Base-by-base conservation (phyloP, 2,329 filamentous ascomycete species). In the Thielaviopsis euricoi region DNA sequence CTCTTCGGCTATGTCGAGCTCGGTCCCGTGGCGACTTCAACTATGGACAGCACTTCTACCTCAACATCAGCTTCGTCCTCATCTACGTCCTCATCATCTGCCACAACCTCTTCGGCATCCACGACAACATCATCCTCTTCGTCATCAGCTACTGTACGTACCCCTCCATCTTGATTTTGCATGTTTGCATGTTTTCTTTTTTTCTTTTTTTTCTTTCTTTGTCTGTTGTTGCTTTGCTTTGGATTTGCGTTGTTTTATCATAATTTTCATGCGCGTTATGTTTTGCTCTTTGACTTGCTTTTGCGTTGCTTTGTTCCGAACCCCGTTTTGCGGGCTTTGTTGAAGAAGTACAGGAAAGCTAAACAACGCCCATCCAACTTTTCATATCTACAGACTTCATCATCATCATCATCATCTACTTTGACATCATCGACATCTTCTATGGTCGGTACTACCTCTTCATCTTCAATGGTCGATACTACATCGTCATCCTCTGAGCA, bases 1-100 rank as follows among this genome's bases (percentile, higher is more conserved):
- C 65, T 82, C 3, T 91, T 73, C 64, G 84, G 81, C 54, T 91
- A 91, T 67, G 74, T 90, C 57, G 64, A 73, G 23, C 68, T 86
- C 15, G 67, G 66, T 56, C 49, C 50, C 25, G 10, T 50, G 25
- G 21, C 56, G 10, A 43, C 53, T 2, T 56, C 56, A n/a, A 60
- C 59, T 10, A 55, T 60, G 48, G 59, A 40, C 7, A 53, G 56
- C 2, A 49, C 53, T 43, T 43, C 37, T 13, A 52, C 53, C 61
- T 57, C 43, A 52, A 59, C 60, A 12, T 51, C 58, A 22, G 43
- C 59, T 17, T 52, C 64, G 6, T 63, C 66, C 50, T 43, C 37
- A 43, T 43, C 37, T 15, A 49, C 53, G 61, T 55, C 43, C 15
- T 52, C 64, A 9, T 63, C 66, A 26, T 23, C 46, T 3, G 52